Base-by-base conservation (phyloP, 306 rosid species). In the Herpetospermum pedunculosum region DNA sequence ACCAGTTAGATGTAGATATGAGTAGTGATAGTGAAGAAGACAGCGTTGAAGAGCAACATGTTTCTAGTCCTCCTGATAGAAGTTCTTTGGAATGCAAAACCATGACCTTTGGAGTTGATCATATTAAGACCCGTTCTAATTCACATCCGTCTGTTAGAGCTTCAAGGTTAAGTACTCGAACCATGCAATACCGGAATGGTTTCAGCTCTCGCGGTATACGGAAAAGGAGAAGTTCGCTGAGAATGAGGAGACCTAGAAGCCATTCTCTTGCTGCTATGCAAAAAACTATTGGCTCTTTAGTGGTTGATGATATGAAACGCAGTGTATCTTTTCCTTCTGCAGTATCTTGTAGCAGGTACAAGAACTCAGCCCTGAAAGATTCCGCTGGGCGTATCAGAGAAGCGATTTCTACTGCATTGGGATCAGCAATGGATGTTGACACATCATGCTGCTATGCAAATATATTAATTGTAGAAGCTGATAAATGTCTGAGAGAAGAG, bases 211-310 rank as follows among this genome's bases (percentile, higher is more conserved):
- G 86, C 47, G 78, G 80, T 28, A 25, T 81, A 50, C 87, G 74
- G 71, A 86, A 76, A 75, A 87, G 86, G 83, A 84, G 90, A 77
- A 88, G 92, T 76, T 82, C 88, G 0, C 77, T 79, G 41, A 77
- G 86, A 80, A 85, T 81, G 46, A 78, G 82, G 81, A 83, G 83
- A 65, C 82, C 89, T 37, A 85, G 84, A 77, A 89, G 73, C 80
- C 74, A 84, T 70, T 78, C 80, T 0, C 48, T 73, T 4, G 73
- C 49, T 58, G 76, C 80, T 73, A 44, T 78, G 26, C 84, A 81
- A 15, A 85, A 53, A 72, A 76, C 80, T 23, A 80, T 80, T 70
- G 86, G 84, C 32, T 44, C 72, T 11, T 67, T 80, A 6, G 81
- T 70, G 64, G 77, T 88, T 44, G 89, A 88, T 34, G 70, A 75